Percentiles rank a stretch among this genome's conserved stretches.
Conservation (phyloP, 2,329 filamentous ascomycete species). For the Beauveria sp. region DNA sequence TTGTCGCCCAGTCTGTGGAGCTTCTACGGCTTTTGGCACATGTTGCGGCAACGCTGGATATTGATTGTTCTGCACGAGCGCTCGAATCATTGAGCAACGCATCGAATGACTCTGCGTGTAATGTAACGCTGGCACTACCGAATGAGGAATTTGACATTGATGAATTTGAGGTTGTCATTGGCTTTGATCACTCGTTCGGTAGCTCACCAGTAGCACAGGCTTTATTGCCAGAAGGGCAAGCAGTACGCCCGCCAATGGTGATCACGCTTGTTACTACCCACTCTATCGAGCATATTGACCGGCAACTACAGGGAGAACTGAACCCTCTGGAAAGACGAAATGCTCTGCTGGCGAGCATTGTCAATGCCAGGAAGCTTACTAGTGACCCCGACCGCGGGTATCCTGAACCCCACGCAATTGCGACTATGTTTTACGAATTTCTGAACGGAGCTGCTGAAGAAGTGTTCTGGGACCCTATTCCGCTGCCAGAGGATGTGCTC, state of each 20-base stretch:
- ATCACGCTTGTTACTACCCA: constrained; percentile 42
- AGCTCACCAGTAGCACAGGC: constrained; percentile 24
- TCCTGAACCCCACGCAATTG: constrained; percentile 38
- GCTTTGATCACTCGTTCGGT: constrained; percentile 45
- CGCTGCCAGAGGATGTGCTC: constrained; percentile 41
- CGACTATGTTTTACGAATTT: constrained; percentile 38
- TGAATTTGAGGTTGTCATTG: constrained; percentile 43
- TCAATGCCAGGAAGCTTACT: constrained; percentile 30
- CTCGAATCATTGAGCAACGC: constrained; percentile 19
- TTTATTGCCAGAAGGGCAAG: constrained; percentile 13
- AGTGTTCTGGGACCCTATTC: constrained; percentile 39
- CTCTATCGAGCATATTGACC: constrained; percentile 49
- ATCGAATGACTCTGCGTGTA: constrained; percentile 28
- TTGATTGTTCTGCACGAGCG: constrained; percentile 28
- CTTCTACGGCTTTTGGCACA: constrained; percentile 45
- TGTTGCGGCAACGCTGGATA: constrained; percentile 34
- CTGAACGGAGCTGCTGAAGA: constrained; percentile 30
- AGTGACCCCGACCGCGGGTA: constrained; percentile 32
- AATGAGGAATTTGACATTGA: constrained; percentile 29
- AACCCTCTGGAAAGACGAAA: constrained; percentile 40
- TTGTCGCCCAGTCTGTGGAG: constrained; percentile 43
- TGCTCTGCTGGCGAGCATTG: constrained; percentile 32
- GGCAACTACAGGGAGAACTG: constrained; percentile 31
- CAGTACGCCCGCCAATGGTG: constrained; percentile 33
- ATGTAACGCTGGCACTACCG: constrained; percentile 36